Base-by-base conservation (phyloP, 176 grass and related monocot species). In the Guadua angustifolia region DNA sequence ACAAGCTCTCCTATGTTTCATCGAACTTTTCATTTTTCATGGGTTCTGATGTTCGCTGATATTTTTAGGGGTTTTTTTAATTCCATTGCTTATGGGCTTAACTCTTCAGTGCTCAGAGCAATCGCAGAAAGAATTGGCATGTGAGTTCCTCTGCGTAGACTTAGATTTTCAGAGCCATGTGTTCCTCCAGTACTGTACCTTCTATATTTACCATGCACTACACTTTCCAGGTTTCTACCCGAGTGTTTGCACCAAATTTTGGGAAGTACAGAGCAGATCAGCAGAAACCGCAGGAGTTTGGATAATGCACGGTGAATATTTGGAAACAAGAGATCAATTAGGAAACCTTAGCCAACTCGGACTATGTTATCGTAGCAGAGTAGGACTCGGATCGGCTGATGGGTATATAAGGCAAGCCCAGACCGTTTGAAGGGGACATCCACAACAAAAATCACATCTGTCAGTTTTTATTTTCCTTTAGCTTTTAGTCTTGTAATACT, bases 51-150 rank as follows among this genome's bases (percentile, higher is more conserved):
- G 18, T 11, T 66, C 16, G 13, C 15, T 1, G 18, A 66, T 52
- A 46, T 72, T 32, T 75, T 43, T 81, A 98, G 96, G 96, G 96
- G 1, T 82, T 95, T 53, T 53, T 95, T 98, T 55, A 98, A 98
- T 85, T 98, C 96, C 14, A 94, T 98, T 87, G 93, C 93, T 87
- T 95, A 98, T 82, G 93, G 93, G 5, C 89, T 98, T 19, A 98
- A 98, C 86, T 94, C 93, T 73, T 94, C 96, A 18, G 96, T 98
- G 51, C 91, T 89, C 19, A 89, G 89, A 92, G 93, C 96, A 36
- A 95, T 95, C 85, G 71, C 89, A 64, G 96, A 94, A 89, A 94
- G 93, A 91, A 71, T 92, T 29, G 87, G 92, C 74, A 74, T 63
- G 96, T 94, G 90, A 94, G 96, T 89, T 86, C 4, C 24, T 52